Percentiles rank a stretch among this genome's conserved stretches.
These are phyloP conservation scores for Mortierella hygrophila DNA, from an alignment of 192 early-diverging fungal genomes.

Conservation along the genomic window DNA sequence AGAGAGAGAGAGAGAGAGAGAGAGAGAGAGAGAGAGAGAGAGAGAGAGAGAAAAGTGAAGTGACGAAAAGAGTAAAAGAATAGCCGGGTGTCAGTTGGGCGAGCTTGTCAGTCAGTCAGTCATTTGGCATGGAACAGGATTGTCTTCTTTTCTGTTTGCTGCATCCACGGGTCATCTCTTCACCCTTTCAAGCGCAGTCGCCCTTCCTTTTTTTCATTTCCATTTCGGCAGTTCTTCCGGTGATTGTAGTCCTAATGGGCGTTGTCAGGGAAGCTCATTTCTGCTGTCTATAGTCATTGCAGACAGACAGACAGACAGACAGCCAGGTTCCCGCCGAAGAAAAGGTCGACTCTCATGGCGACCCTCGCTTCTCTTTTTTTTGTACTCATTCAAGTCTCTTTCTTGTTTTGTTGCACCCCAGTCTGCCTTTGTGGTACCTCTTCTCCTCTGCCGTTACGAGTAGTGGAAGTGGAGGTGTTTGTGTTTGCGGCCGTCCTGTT, in stretches of 20 bases:
- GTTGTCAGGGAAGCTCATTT: not conserved
- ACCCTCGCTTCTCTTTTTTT: not conserved
- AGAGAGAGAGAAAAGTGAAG: not conserved
- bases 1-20: no score
- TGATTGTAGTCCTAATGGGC: not conserved
- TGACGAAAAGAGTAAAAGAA: no score
- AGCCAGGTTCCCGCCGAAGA: not conserved
- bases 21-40: no score
- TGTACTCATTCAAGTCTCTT: not conserved
- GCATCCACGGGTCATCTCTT: not conserved
- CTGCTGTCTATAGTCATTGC: not conserved
- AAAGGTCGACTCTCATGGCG: not conserved
- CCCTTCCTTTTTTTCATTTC: not conserved
- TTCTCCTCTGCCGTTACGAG: not conserved
- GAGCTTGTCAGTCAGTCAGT: no score
- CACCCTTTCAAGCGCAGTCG: not conserved
- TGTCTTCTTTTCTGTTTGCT: not conserved
- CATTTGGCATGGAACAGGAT: not conserved
- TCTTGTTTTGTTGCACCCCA: not conserved
- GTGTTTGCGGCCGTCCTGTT: not conserved
- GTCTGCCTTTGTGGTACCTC: not conserved
- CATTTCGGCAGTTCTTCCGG: not conserved
- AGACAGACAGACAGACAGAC: not conserved
- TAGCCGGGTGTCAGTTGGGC: no score
- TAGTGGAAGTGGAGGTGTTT: not conserved